Base-by-base conservation (phyloP, 2,329 filamentous ascomycete genomes). In the Exophiala sp. region DNA sequence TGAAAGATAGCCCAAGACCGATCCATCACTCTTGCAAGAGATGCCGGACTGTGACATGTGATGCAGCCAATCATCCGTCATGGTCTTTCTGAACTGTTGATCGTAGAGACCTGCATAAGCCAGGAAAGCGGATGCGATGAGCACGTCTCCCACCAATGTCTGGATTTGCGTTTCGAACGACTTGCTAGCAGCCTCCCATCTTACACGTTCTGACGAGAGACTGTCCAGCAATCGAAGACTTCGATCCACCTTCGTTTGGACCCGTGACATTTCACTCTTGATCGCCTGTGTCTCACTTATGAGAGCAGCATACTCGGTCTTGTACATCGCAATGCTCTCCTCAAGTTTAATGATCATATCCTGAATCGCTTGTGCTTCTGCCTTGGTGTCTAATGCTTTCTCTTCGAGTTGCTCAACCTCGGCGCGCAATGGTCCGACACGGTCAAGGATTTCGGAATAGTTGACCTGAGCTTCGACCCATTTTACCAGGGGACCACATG, bases 81-180 rank as follows among this genome's bases (percentile, higher is more conserved):
- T 96, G 7, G 87, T 86, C 75, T 96, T 96, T 68, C 94, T 86
- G 83, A 96, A 97, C 57, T 94, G 94, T 69, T 99, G 95, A 69
- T 99, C 94, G 69, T 96, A 99, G 47, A 97, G 85, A 72, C 94
- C 94, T 67, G 89, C 90, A 72, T 99, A 99, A 11, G 95, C 94
- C 59, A 99, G 79, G 80, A 97, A 97, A 7, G 92, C 95, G 4
- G 95, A 90, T n/a, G 94, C 94, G 47, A 96, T 87, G 57, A 99
- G 81, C 46, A 96, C 92, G 68, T 99, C 94, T 58, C 94, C 94
- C 35, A 99, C 89, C 48, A 99, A 84, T 2, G 94, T 99, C 71
- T 89, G 88, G 69, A 99, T 97, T 69, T 99, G 94, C 2, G 91
- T 95, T 71, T 97, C 92, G 69, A 99, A 99, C 0, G 92, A 96